Base-by-base conservation (phyloP, 805 yeast species). In the Lipomyces starkeyi region DNA sequence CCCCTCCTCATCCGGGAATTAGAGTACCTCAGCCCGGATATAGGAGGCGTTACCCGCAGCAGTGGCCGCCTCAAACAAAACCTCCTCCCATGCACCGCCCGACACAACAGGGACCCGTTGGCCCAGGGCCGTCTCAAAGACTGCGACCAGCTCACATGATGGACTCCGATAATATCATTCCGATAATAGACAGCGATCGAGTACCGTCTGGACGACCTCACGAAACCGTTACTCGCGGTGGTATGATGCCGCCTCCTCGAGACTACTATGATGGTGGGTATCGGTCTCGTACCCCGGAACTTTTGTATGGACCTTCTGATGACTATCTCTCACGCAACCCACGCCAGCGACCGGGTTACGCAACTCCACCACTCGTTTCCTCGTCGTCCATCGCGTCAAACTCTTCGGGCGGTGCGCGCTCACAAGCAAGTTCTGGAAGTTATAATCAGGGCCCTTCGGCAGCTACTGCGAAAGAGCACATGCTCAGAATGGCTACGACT, bases 81-180 rank as follows among this genome's bases (percentile, higher is more conserved):
- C 32, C 22, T 34, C 52, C 54, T 40, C 32, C 32, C 32, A 49
- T 43, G 58, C 43, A 22, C 35, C 61, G 61, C 6, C 57, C 56
- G 13, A 25, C 49, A 3, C 49, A 7, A 47, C 37, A 57, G 22
- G 60, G 25, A 32, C 55, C 49, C 20, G 6, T n/a, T 17, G 61
- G 65, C 7, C 34, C 25, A 32, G 52, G 61, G n/a, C 34, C 29
- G 1, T 58, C 61, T 20, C 57, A 43, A 17, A 32, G 52, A 22
- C 32, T 62, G 9, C 37, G 61, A 14, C 52, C 58, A 14, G 61
- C 65, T 27, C 60, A 62, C 17, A 22, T 47, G 56, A 62, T 52
- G 61, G 65, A 62, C 14, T 22, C 37, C 6, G 61, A 62, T 34
- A 32, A 32, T 13, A 35, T 49, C 14, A 58, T 47, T 13, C 58